A percentile compares a stretch with the other conserved stretches of the same genome.
Conservation (phyloP, 306 rosid genomes). For the Gillenia trifoliata region DNA sequence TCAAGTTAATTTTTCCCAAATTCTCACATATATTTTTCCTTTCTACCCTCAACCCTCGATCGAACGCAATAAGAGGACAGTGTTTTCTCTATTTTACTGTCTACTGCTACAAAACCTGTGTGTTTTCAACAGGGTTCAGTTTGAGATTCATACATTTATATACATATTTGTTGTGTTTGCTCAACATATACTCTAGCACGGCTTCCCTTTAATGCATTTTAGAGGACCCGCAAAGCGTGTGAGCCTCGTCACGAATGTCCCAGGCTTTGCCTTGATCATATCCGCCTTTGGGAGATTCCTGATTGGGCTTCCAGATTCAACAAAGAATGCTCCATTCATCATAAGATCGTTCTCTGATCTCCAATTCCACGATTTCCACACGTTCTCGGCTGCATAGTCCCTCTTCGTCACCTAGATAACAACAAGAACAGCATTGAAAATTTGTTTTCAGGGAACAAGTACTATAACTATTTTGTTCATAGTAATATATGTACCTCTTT, state of each 20-base stretch:
- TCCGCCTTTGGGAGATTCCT: not conserved
- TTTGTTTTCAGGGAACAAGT: not conserved
- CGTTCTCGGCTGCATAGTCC: constrained; percentile 34
- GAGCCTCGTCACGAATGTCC: constrained; percentile 27
- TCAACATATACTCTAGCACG: constrained; percentile 23
- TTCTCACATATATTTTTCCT: not conserved
- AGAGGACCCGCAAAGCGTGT: constrained; percentile 49
- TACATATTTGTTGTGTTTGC: not conserved
- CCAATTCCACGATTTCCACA: constrained; percentile 54
- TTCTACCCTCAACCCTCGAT: not conserved
- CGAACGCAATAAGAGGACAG: not conserved
- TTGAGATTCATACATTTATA: not conserved
- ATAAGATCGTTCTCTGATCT: constrained; percentile 44
- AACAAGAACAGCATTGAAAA: not conserved
- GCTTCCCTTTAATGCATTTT: constrained; percentile 24
- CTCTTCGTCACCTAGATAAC: constrained; percentile 50
- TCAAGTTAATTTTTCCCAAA: not conserved
- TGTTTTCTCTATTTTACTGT: not conserved
- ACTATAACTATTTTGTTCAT: not conserved
- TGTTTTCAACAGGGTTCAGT: constrained; percentile 8
- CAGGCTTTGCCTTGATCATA: constrained; percentile 29
- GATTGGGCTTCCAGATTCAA: constrained; percentile 30
- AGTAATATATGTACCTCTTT: constrained; percentile 49
- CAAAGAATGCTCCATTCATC: constrained; percentile 47
- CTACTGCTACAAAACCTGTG: constrained; percentile 3